Evolutionary conservation across 1,284 basidiomycete species (phyloP), one percentile per base, ranked within the genome.

Genomic region (Moniliella sp.): DNA sequence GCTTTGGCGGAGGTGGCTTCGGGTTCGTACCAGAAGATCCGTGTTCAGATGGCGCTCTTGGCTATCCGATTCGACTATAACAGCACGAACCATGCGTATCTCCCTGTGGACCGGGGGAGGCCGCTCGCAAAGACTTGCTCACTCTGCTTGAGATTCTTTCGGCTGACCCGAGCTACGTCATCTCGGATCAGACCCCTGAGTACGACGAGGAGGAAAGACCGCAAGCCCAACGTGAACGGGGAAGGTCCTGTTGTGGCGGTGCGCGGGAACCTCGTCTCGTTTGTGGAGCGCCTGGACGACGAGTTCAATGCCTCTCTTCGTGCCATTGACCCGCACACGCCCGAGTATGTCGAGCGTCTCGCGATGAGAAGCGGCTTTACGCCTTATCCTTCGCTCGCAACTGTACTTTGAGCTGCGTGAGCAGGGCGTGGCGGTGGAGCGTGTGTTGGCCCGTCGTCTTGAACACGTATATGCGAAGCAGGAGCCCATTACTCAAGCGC

Each of bases 401-500:
- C 72, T 75, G 10, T 76, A 86, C 62, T 94, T 93, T 36, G 56
- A 59, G 42, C 28, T 33, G 11, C 19, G 38, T 5, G 23, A 31
- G 5, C 31, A 33, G 18, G 21, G 19, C 1, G 56, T 53, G 25
- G 39, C 50, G 4, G 43, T 59, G 10, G 43, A 46, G 26, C 73
- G 91, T 33, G 79, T 86, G 18, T 71, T 94, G 39, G 86, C 94
- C 75, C 74, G 91, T 46, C 74, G 91, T 32, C 65, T 99, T 37
- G 91, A 99, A 61, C 91, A 97, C 63, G 82, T 97, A 39, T 97
- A 99, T 64, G 84, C 81, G 33, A 97, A 97, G 30, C 52, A 91
- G 36, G 83, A 93, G 53, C 69, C 79, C 28, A 86, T 97, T 28
- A 77, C 91, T 33, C 74, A 77, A 56, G 84, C 82, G 17, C 73